Evolutionary conservation across 106 monocot species (phyloP).

Genomic region (Allium sativum): DNA sequence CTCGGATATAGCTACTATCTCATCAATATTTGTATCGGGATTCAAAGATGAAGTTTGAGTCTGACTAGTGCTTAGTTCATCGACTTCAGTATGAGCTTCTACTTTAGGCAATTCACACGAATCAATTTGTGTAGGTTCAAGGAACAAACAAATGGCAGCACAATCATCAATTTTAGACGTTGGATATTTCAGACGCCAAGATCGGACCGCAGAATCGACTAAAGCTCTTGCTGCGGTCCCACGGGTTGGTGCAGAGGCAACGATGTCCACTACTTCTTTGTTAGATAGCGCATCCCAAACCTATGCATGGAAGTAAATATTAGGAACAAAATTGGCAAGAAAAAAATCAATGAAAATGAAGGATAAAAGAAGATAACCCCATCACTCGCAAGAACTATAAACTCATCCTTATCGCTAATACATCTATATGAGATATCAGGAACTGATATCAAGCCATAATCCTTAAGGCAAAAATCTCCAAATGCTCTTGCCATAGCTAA

Average conservation of each 20-base stretch:
- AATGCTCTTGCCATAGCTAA: constrained; percentile 88
- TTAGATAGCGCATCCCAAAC: constrained; percentile 67
- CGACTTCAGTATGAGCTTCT: neutral
- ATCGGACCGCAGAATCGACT: constrained; percentile 41
- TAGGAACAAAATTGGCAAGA: neutral
- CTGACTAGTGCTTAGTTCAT: neutral
- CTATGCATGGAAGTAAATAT: constrained; percentile 8
- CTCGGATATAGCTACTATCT: constrained; percentile 17
- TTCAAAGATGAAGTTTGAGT: neutral
- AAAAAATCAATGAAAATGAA: neutral
- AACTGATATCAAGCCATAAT: constrained; percentile 72
- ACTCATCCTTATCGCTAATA: constrained; percentile 63
- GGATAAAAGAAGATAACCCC: constrained; percentile 46
- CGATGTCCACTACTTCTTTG: constrained; percentile 50
- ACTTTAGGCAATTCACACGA: constrained; percentile 1
- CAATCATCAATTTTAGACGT: constrained; percentile 55
- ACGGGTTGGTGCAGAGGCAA: constrained; percentile 42
- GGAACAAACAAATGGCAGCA: constrained; percentile 44
- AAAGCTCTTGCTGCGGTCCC: constrained; percentile 43
- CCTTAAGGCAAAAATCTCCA: constrained; percentile 80
- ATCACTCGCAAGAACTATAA: constrained; percentile 74
- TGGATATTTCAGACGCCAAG: constrained; percentile 40
- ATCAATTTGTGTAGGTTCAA: constrained; percentile 5
- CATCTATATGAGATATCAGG: constrained; percentile 58
- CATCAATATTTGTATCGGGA: constrained; percentile 9